A percentile compares a stretch with the other conserved stretches of the same genome.
Evolutionary conservation across 2,329 filamentous ascomycete genomes (phyloP).

Genomic region (Fusarium torulosum): DNA sequence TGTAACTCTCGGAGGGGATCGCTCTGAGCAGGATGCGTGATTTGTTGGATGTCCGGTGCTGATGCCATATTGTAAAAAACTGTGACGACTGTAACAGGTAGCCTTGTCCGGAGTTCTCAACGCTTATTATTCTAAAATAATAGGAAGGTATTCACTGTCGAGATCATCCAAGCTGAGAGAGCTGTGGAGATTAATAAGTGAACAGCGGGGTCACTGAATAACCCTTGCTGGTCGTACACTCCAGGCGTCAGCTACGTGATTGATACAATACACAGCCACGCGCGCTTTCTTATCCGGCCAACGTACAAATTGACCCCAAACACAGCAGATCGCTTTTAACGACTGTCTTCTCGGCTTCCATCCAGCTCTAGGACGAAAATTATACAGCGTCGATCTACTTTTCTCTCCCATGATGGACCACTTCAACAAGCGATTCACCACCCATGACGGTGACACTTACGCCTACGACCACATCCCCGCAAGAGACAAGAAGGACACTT

Average conservation of each 20-base stretch:
- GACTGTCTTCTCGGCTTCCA: too few species aligned
- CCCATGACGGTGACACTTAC: conserved; percentile 6
- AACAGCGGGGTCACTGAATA: neutral
- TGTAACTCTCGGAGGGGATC: neutral
- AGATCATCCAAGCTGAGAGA: neutral
- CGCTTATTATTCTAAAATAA: neutral
- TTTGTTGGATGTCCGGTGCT: neutral
- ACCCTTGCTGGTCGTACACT: neutral
- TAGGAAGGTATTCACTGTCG: neutral
- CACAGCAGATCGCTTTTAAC: too few species aligned
- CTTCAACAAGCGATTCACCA: conserved; percentile 11
- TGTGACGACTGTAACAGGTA: fast-evolving
- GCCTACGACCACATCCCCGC: conserved; percentile 25
- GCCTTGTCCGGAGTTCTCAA: fast-evolving
- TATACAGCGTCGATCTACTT: neutral
- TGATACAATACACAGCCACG: neutral
- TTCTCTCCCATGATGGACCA: neutral
- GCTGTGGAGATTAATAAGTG: neutral
- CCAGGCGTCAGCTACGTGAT: neutral
- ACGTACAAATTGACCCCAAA: too few species aligned
- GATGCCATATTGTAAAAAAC: neutral
- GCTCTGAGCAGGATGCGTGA: neutral
- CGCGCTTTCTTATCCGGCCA: neutral
- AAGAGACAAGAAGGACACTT: conserved; percentile 8
- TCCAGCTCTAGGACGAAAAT: too few species aligned